Evolutionary conservation across 2,329 filamentous ascomycete genomes (phyloP).

Genomic region (Xylariaceae sp.): DNA sequence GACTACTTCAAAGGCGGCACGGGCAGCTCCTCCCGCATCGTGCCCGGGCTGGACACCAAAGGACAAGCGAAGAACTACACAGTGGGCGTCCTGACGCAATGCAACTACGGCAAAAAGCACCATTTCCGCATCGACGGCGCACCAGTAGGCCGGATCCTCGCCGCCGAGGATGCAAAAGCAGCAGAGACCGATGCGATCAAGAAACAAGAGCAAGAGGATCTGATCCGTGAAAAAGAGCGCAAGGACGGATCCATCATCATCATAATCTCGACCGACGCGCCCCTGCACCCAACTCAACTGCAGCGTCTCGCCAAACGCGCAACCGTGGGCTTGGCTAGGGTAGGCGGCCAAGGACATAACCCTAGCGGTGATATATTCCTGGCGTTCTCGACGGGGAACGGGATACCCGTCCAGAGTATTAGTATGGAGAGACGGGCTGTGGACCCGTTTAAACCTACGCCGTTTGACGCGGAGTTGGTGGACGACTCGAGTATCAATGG

Average conservation of each 20-base stretch:
- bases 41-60: conserved; percentile 42
- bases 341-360: conserved; percentile 59
- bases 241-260: conserved; percentile 61
- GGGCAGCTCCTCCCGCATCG: conserved; percentile 55
- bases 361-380: conserved; percentile 64
- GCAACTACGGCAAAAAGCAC: conserved; percentile 58
- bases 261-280: conserved; percentile 57
- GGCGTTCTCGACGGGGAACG: conserved; percentile 60
- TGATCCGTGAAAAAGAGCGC: conserved; percentile 40
- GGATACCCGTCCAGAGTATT: conserved; percentile 42
- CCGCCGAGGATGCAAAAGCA: conserved; percentile 36
- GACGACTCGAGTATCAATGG: conserved; percentile 59
- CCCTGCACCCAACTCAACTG: conserved; percentile 54
- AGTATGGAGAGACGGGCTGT: conserved; percentile 30
- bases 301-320: conserved; percentile 57
- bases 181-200: conserved; percentile 21
- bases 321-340: conserved; percentile 56
- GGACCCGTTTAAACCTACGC: conserved; percentile 38
- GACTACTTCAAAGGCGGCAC: conserved; percentile 66
- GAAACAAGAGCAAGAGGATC: conserved; percentile 27
- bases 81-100: conserved; percentile 59
- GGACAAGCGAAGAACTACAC: conserved; percentile 46
- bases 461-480: conserved; percentile 41
- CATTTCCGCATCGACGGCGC: conserved; percentile 58
- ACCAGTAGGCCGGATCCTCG: conserved; percentile 56